Conservation (phyloP, 2,329 filamentous ascomycete species). For the Sporothrix humicola region DNA sequence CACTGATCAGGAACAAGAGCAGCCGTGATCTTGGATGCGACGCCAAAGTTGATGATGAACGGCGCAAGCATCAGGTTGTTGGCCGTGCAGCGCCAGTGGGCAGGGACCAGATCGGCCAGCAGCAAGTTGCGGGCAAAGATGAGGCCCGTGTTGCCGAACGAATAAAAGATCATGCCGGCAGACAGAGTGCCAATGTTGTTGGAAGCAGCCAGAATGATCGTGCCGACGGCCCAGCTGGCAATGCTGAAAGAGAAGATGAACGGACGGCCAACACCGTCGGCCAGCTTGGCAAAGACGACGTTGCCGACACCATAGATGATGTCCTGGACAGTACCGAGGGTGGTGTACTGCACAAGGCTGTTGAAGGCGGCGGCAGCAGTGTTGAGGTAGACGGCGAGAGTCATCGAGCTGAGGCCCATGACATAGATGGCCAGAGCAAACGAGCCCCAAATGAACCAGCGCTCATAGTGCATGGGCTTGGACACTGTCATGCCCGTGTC, state of each 20-base stretch:
- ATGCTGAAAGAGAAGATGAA: background rate
- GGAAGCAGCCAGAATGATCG: slow-evolving; percentile 11
- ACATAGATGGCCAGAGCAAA: slow-evolving; percentile 17
- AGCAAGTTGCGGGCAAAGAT: slow-evolving; percentile 18
- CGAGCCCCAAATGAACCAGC: slow-evolving; percentile 2
- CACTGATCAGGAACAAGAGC: slow-evolving; percentile 7
- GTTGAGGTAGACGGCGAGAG: slow-evolving; percentile 20
- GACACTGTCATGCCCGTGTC: slow-evolving; percentile 9
- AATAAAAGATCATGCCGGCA: slow-evolving; percentile 19
- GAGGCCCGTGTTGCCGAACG: slow-evolving; percentile 17
- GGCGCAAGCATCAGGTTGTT: slow-evolving; percentile 27
- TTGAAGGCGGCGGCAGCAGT: slow-evolving; percentile 1
- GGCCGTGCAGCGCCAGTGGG: slow-evolving; percentile 26
- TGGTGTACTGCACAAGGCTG: slow-evolving; percentile 6
- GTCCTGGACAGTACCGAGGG: background rate
- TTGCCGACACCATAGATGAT: slow-evolving; percentile 13
- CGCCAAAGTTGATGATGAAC: slow-evolving; percentile 26
- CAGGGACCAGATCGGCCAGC: slow-evolving; percentile 15
- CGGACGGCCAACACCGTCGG: background rate
- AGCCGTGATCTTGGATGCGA: slow-evolving; percentile 25
- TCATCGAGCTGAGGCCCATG: slow-evolving; percentile 2
- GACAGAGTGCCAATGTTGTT: slow-evolving; percentile 22
- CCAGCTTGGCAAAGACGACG: slow-evolving; percentile 4
- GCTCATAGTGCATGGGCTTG: slow-evolving; percentile 9
- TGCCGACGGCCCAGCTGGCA: slow-evolving; percentile 20